Conservation (phyloP, 768 basidiomycete genomes). For the Tulasnella sp. region DNA sequence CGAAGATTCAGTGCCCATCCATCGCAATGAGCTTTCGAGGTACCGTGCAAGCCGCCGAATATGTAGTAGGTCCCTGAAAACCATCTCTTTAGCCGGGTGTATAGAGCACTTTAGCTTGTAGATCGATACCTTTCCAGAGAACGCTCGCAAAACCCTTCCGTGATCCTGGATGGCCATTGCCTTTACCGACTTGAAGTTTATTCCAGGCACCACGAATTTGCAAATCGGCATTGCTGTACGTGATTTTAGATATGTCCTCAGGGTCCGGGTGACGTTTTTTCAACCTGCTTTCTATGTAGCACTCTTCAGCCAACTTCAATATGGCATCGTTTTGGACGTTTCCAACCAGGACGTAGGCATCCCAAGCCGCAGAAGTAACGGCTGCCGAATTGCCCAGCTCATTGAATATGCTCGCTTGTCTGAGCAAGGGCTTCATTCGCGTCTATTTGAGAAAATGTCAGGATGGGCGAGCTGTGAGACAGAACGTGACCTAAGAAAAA, state of each 20-base stretch:
- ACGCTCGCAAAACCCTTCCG: conserved; percentile 40
- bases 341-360: neutral
- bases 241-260: neutral
- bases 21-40: conserved; percentile 35
- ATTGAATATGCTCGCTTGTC: conserved; percentile 42
- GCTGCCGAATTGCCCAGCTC: conserved; percentile 46
- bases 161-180: conserved; percentile 42
- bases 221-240: conserved; percentile 30
- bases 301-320: neutral
- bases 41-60: conserved; percentile 39
- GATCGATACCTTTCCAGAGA: conserved; percentile 39
- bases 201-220: conserved; percentile 49
- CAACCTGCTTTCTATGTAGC: neutral
- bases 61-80: conserved; percentile 35
- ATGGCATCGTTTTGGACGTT: neutral
- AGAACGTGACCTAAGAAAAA: neutral
- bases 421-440: conserved; percentile 40
- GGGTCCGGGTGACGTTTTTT: neutral
- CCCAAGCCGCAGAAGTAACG: conserved; percentile 42
- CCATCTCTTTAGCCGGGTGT: conserved; percentile 37
- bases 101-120: conserved; percentile 16
- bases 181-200: conserved; percentile 40
- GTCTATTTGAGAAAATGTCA: neutral
- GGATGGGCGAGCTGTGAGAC: neutral
- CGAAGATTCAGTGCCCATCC: conserved; percentile 39